Base-by-base conservation (phyloP, 1,284 basidiomycete species). In the Vanrija sp. region DNA sequence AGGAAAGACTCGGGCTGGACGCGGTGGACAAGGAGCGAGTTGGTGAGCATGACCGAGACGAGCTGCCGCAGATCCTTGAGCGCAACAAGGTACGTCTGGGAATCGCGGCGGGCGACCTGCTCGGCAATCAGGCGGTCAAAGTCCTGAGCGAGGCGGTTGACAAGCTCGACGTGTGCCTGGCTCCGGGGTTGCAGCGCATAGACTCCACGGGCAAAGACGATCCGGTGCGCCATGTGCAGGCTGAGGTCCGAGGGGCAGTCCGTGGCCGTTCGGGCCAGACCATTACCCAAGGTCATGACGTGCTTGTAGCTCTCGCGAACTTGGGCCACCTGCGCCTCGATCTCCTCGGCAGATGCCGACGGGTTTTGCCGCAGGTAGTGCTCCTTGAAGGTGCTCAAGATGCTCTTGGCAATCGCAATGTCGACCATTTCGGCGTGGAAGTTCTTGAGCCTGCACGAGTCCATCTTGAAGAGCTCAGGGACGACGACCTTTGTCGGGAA, bases 381-480 rank as follows among this genome's bases (percentile, higher is more conserved):
- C 19, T 47, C 46, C 45, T 46, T 23, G 43, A 59, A 59, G 6
- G 25, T 27, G 57, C 47, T 27, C 57, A 63, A 41, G 63, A 90
- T 82, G 83, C 90, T 86, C 77, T 87, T 88, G 49, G 89, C 77
- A 39, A 86, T 83, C 14, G 84, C 84, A 45, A 86, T 79, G 66
- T 95, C 89, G 41, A 84, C 81, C 0, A 85, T 84, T 57, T 94
- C 89, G 49, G 82, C 79, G 64, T 69, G 54, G 56, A 70, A 82
- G 36, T 82, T 80, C 47, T 81, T 78, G 27, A 96, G 78, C 23
- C 92, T 84, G 43, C 83, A 78, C 49, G 83, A 83, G 77, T 95
- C 92, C 61, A 94, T 85, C 71, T 88, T 87, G 31, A 89, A 80
- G 4, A 88, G 89, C 78, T 95, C 92, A 19, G 91, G 90, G 2